A percentile compares a stretch with the other conserved stretches of the same genome.
Evolutionary conservation across 495 filamentous ascomycete genomes (phyloP).

Genomic region (Penicillium parvum): DNA sequence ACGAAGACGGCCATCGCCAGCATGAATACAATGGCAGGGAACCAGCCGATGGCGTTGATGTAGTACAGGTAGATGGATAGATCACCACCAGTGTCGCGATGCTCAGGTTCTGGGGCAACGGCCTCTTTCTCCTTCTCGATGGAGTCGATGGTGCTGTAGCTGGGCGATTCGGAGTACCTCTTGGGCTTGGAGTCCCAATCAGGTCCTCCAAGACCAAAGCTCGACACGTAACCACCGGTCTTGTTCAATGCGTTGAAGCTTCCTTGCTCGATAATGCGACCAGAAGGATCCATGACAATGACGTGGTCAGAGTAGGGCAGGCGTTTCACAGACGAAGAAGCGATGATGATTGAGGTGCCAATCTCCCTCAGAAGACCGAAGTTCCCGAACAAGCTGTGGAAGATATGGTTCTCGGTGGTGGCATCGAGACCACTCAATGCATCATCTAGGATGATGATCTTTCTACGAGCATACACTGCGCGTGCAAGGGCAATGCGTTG

Average conservation of each 20-base stretch:
- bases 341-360: conserved; percentile 48
- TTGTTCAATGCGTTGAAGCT: conserved; percentile 42
- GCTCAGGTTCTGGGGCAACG: conserved; percentile 19
- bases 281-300: conserved; percentile 43
- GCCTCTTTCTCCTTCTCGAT: conserved; percentile 21
- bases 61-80: conserved; percentile 58
- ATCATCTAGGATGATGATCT: conserved; percentile 55
- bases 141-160: conserved; percentile 15
- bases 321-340: conserved; percentile 47
- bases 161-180: conserved; percentile 18
- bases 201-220: conserved; percentile 34
- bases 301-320: conserved; percentile 50
- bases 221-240: conserved; percentile 47
- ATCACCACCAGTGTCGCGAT: conserved; percentile 46
- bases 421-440: conserved; percentile 58
- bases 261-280: conserved; percentile 48
- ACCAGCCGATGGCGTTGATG: conserved; percentile 46
- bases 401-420: conserved; percentile 57
- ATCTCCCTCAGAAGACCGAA: conserved; percentile 49
- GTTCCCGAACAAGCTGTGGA: conserved; percentile 51
- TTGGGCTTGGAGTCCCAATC: conserved; percentile 31
- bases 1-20: conserved; percentile 38
- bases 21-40: conserved; percentile 41
- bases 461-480: conserved; percentile 53
- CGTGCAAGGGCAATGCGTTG: conserved; percentile 60